These are phyloP conservation scores for Cnidoscolus chayamansa DNA, from an alignment of 441 rosid species.

Conservation along the genomic window DNA sequence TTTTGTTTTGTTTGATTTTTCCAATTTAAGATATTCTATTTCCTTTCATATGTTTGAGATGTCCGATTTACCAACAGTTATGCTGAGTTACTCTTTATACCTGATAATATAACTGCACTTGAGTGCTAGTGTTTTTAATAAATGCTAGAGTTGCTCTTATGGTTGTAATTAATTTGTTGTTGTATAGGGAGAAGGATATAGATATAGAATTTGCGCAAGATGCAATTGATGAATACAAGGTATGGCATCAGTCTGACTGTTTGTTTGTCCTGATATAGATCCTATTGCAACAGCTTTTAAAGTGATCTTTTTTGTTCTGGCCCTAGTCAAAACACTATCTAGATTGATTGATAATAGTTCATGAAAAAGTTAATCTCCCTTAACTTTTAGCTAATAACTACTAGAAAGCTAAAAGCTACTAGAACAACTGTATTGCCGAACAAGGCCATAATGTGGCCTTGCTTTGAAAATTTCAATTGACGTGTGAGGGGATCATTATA, in stretches of 20 bases:
- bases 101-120: not conserved
- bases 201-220: slow-evolving; percentile 92
- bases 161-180: slow-evolving; percentile 24
- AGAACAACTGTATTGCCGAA: too few relatives aligned
- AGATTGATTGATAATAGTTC: too few relatives aligned
- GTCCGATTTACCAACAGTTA: not conserved
- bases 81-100: slow-evolving; percentile 11
- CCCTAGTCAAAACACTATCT: too few relatives aligned
- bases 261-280: slow-evolving; percentile 6
- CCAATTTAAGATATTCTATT: not conserved
- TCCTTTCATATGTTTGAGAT: not conserved
- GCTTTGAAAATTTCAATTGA: not conserved
- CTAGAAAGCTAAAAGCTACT: too few relatives aligned
- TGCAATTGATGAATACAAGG: slow-evolving; percentile 97
- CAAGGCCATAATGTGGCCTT: not conserved
- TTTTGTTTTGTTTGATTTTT: slow-evolving; percentile 3
- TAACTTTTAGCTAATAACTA: too few relatives aligned
- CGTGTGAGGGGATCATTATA: not conserved
- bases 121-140: not conserved
- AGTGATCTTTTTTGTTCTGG: too few relatives aligned
- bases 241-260: slow-evolving; percentile 29
- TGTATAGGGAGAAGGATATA: slow-evolving; percentile 87
- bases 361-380: too few relatives aligned
- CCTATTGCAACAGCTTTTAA: too few relatives aligned
- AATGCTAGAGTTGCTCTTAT: slow-evolving; percentile 4